Evolutionary conservation across 148 eudicot species (phyloP).

Genomic region (Talinum fruticosum): DNA sequence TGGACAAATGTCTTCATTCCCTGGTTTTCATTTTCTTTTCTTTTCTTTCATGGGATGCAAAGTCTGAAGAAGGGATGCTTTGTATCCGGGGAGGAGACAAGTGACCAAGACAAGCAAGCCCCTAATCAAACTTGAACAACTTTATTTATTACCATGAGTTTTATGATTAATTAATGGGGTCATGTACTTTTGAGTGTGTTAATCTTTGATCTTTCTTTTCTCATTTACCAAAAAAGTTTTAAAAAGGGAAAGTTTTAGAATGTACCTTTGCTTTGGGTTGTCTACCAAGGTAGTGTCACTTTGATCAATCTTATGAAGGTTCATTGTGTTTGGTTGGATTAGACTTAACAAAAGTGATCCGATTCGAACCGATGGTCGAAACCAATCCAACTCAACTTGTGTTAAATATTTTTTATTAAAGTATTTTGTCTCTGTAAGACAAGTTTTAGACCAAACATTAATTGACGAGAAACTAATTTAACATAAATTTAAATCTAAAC

Average conservation of each 20-base stretch:
- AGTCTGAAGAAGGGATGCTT: not conserved
- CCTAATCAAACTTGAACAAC: slow-evolving; percentile 1
- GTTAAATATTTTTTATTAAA: too few relatives aligned
- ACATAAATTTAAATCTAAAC: too few relatives aligned
- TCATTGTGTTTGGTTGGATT: too few relatives aligned
- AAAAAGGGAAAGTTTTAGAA: not conserved
- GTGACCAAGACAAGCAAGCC: not conserved
- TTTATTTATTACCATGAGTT: not conserved
- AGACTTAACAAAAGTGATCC: too few relatives aligned
- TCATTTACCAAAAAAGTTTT: not conserved
- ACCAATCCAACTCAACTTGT: too few relatives aligned
- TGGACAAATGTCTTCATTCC: not conserved
- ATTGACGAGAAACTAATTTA: too few relatives aligned
- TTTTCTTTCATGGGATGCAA: not conserved
- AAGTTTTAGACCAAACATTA: too few relatives aligned
- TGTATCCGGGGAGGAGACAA: not conserved
- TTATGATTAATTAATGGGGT: not conserved
- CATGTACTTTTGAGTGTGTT: not conserved
- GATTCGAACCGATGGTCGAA: too few relatives aligned
- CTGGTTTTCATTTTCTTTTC: not conserved
- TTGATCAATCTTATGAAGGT: too few relatives aligned
- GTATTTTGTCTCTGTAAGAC: too few relatives aligned
- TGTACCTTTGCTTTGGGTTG: too few relatives aligned
- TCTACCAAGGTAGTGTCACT: too few relatives aligned
- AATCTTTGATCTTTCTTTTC: not conserved